Base-by-base conservation (phyloP, 768 basidiomycete species). In the Boletus rufocinnamomeus region DNA sequence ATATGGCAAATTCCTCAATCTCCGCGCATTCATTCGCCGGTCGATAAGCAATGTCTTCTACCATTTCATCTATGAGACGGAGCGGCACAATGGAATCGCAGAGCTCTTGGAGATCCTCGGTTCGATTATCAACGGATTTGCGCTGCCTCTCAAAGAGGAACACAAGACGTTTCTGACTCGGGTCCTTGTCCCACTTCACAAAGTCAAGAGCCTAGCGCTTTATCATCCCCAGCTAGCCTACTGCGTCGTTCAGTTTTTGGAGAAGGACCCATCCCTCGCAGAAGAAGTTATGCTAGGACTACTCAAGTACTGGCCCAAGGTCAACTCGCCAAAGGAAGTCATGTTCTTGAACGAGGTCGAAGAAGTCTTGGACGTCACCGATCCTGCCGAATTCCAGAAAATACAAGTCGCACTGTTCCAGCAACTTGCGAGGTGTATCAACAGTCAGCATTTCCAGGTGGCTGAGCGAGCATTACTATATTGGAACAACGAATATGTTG, bases 31-130 rank as follows among this genome's bases (percentile, higher is more conserved):
- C 77, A 98, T 99, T 69, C 90, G 97, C 54, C 87, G 97, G 58
- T 98, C 96, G 57, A 98, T 99, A 84, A 97, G 96, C 81, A 97
- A 98, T 68, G 96, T 99, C 67, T 99, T 99, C 74, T 98, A 97
- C 84, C 88, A 95, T 70, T 99, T 98, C 79, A 82, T 98, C 67
- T 99, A 99, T 76, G 97, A 99, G 75, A 94, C 95, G 1, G 97
- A 99, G 72, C 87, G 97, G 48, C 96, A 99, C 81, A 99, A 99
- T 71, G 97, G 97, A 37, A 98, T 99, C 66, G 97, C 97, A 30
- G 97, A 99, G 72, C 84, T 99, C 50, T 80, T 99, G 55, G 97
- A 99, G 75, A 99, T 99, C 60, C 82, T 99, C 47, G 97, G 97
- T 14, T 98, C 95, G 25, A 99, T 99, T 77, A 99, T 99, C 83